Evolutionary conservation across 257 asterid genomes (phyloP).

Genomic region (Solanum corneliomulleri): DNA sequence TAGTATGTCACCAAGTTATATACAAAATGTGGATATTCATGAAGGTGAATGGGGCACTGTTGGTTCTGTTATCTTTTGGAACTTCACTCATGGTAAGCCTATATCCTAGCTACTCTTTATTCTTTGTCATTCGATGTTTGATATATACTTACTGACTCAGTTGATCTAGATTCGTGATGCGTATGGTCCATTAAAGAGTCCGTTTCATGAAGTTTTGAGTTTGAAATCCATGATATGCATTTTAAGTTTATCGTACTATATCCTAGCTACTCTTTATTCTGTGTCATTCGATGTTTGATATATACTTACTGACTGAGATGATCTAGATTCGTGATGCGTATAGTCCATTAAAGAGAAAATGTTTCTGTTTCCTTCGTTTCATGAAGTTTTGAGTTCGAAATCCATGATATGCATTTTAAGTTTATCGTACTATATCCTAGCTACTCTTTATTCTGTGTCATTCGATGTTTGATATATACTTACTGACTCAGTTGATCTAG

Average conservation of each 20-base stretch:
- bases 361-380: background rate
- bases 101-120: background rate
- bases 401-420: background rate
- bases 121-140: background rate
- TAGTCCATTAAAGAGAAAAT: background rate
- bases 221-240: background rate
- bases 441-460: background rate
- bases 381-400: background rate
- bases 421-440: background rate
- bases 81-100: background rate
- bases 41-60: slow-evolving; percentile 5
- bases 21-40: background rate
- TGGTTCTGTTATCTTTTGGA: slow-evolving; percentile 1
- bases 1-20: background rate
- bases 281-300: background rate
- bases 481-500: background rate
- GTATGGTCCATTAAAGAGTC: background rate
- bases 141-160: background rate
- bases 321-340: background rate
- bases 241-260: background rate
- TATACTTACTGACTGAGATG: background rate
- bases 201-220: background rate
- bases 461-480: background rate
- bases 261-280: background rate
- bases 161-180: background rate